phyloP scores from a whole-genome alignment of 2,329 filamentous ascomycete species.

The Clonostachys sp. region DNA sequence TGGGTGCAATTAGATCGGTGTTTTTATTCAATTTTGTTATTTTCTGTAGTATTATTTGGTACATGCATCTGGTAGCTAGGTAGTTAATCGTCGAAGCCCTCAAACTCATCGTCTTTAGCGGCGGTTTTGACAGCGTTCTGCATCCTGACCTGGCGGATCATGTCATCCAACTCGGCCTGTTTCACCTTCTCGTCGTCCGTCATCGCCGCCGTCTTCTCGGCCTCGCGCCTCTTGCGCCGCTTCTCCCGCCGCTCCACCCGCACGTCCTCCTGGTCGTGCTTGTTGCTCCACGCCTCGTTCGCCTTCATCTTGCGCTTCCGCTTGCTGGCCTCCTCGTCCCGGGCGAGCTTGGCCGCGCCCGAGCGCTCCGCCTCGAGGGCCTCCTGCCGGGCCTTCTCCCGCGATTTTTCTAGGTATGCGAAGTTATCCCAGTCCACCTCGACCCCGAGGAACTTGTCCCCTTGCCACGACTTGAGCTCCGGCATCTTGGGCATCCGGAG shows the following conservation, averaged over 20 bases:
- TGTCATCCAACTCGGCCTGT: conserved; percentile 55
- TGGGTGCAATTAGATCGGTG: no score
- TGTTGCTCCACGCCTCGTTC: conserved; percentile 69
- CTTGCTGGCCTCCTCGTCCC: conserved; percentile 18
- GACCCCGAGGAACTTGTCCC: conserved; percentile 59
- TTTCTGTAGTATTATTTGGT: no score
- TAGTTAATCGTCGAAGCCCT: conserved; percentile 49
- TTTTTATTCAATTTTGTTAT: no score
- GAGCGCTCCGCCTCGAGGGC: conserved; percentile 46
- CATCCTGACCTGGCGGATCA: conserved; percentile 61
- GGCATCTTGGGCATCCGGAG: conserved; percentile 91
- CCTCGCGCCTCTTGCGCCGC: conserved; percentile 59
- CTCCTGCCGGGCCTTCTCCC: conserved; percentile 60
- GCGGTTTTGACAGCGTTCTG: conserved; percentile 42
- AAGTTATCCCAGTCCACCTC: conserved; percentile 64
- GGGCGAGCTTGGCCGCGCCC: conserved; percentile 27
- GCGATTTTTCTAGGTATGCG: conserved; percentile 66
- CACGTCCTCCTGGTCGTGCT: conserved; percentile 60
- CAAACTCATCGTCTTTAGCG: conserved; percentile 45
- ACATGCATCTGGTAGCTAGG: no score
- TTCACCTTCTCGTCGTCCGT: conserved; percentile 65
- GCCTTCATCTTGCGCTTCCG: conserved; percentile 54
- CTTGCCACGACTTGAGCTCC: conserved; percentile 71
- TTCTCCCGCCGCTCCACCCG: conserved; percentile 60
- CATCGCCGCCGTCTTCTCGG: conserved; percentile 58